Conservation (phyloP, 768 basidiomycete genomes). For the Lepiota brunneoincarnata region DNA sequence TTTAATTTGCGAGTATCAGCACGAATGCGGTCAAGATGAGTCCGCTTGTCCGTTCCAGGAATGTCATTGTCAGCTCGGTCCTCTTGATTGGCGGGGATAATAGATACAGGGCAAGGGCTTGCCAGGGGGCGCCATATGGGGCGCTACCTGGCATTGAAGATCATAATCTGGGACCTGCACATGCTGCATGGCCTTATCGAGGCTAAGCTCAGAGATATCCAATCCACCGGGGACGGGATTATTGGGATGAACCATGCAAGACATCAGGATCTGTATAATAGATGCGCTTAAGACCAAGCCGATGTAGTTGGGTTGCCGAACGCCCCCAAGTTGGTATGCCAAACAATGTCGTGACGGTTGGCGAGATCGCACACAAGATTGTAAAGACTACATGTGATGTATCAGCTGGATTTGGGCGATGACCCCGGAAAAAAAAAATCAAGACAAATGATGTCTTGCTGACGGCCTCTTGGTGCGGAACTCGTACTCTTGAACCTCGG, state of each 20-base stretch:
- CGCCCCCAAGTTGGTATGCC: slow-evolving; percentile 91
- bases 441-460: slow-evolving; percentile 84
- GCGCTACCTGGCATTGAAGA: slow-evolving; percentile 91
- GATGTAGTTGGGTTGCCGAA: slow-evolving; percentile 96
- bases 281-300: slow-evolving; percentile 95
- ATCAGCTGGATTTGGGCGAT: slow-evolving; percentile 16
- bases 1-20: slow-evolving; percentile 96
- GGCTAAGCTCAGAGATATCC: slow-evolving; percentile 85
- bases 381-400: slow-evolving; percentile 55
- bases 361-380: slow-evolving; percentile 91
- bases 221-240: slow-evolving; percentile 98
- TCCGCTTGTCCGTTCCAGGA: slow-evolving; percentile 82
- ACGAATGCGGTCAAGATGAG: slow-evolving; percentile 88
- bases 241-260: slow-evolving; percentile 95
- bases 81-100: slow-evolving; percentile 94
- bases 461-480: slow-evolving; percentile 87
- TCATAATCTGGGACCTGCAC: slow-evolving; percentile 95
- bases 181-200: slow-evolving; percentile 93
- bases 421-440: slow-evolving; percentile 8
- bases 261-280: slow-evolving; percentile 86
- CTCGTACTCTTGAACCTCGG: slow-evolving; percentile 78
- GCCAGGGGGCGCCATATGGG: slow-evolving; percentile 76
- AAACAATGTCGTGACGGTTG: slow-evolving; percentile 90
- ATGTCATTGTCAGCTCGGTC: slow-evolving; percentile 93
- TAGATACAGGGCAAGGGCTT: slow-evolving; percentile 92